Evolutionary conservation across 768 basidiomycete genomes (phyloP).

Genomic region (Trametes cinnabarina): DNA sequence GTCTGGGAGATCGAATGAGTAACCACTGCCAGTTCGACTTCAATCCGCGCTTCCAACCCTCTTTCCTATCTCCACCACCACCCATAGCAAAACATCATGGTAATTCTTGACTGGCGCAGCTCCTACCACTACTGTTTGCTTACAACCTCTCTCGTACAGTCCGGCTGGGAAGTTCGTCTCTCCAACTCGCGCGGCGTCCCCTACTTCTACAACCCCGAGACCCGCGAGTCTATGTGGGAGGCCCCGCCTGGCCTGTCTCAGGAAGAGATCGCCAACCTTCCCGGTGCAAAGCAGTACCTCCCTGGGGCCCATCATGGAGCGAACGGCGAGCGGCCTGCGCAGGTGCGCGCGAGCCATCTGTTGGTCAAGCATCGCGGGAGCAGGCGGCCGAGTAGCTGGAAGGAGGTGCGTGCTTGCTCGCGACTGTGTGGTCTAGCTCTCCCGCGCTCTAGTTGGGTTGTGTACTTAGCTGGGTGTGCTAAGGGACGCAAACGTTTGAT

Average conservation of each 20-base stretch:
- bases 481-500: no score
- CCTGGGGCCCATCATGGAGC: constrained; percentile 21
- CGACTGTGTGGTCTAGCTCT: no score
- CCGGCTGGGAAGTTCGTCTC: constrained; percentile 82
- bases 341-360: constrained; percentile 93
- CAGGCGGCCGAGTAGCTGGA: constrained; percentile 79
- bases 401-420: constrained; percentile 53
- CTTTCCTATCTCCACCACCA: no score
- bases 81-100: neutral
- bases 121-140: neutral
- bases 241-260: constrained; percentile 58
- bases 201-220: constrained; percentile 83
- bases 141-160: constrained; percentile 31
- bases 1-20: neutral
- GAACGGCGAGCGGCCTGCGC: constrained; percentile 34
- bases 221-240: constrained; percentile 79
- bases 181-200: constrained; percentile 74
- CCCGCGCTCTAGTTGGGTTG: no score
- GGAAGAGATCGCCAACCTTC: constrained; percentile 59
- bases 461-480: no score
- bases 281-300: constrained; percentile 61
- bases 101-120: neutral
- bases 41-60: no score
- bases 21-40: no score
- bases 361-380: constrained; percentile 88